These are phyloP conservation scores for Lolium multiflorum DNA, from an alignment of 176 grass and related monocot genomes.

Conservation along the genomic window DNA sequence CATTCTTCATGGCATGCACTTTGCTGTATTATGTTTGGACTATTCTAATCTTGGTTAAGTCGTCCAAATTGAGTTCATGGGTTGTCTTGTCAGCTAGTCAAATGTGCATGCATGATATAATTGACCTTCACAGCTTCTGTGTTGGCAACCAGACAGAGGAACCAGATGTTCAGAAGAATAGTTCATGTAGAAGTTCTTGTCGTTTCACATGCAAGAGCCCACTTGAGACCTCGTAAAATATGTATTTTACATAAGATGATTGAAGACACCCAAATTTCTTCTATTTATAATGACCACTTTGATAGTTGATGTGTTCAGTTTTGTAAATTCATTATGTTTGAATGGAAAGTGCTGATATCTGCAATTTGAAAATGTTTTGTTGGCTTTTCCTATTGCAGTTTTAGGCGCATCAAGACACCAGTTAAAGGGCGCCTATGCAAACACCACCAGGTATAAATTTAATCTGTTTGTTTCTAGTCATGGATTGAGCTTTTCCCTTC, in stretches of 20 bases:
- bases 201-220: no score
- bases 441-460: constrained; percentile 80
- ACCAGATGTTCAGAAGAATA: no score
- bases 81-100: no score
- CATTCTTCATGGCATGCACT: constrained; percentile 31
- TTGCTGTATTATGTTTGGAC: constrained; percentile 22
- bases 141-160: no score
- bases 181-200: no score
- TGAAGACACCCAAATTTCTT: no score
- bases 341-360: constrained; percentile 34
- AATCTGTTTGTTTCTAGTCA: constrained; percentile 41
- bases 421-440: constrained; percentile 89
- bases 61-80: no score
- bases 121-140: no score
- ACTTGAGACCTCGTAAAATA: no score
- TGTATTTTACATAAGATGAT: no score
- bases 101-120: no score
- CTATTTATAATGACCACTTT: background rate
- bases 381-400: constrained; percentile 59
- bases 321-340: constrained; percentile 18
- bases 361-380: constrained; percentile 22
- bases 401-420: constrained; percentile 77
- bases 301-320: constrained; percentile 16
- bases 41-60: background rate
- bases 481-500: constrained; percentile 5